phyloP scores from a whole-genome alignment of 78 protist species.

The Dictyostelium capitatum region DNA sequence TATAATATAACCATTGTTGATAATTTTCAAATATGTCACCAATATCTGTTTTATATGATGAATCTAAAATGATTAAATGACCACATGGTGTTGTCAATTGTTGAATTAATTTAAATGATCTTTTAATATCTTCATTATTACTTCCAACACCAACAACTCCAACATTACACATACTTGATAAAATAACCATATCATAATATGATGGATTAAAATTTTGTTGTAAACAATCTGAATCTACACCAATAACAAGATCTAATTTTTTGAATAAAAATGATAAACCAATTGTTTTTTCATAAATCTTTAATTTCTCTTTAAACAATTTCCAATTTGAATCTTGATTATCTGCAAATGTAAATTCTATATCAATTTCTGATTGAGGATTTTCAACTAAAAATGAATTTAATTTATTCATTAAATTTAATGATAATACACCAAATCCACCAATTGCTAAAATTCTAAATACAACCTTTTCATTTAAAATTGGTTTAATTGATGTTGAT shows the following conservation, averaged over 20 bases:
- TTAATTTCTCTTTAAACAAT: background rate
- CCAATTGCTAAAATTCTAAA: constrained; percentile 42
- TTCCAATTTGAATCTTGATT: background rate
- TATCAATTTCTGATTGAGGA: background rate
- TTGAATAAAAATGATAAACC: too few relatives aligned
- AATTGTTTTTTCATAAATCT: too few relatives aligned
- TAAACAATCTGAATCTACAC: too few relatives aligned
- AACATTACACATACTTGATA: background rate
- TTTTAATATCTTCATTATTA: background rate
- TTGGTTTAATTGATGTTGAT: background rate
- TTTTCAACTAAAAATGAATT: background rate
- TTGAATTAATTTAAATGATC: background rate
- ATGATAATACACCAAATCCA: constrained; percentile 20
- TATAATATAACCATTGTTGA: constrained; percentile 35
- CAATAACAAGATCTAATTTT: too few relatives aligned
- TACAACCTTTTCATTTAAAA: background rate
- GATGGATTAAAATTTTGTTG: constrained; percentile 5
- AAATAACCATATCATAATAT: constrained; percentile 20
- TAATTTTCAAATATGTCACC: constrained; percentile 6
- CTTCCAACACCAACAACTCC: too few relatives aligned
- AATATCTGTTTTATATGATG: background rate
- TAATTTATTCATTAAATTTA: background rate
- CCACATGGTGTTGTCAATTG: constrained; percentile 23
- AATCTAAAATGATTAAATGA: constrained; percentile 11
- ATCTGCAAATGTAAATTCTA: constrained; percentile 45